Evolutionary conservation across 208 protist genomes (phyloP).

Genomic region (Wallacemonas rigidus): DNA sequence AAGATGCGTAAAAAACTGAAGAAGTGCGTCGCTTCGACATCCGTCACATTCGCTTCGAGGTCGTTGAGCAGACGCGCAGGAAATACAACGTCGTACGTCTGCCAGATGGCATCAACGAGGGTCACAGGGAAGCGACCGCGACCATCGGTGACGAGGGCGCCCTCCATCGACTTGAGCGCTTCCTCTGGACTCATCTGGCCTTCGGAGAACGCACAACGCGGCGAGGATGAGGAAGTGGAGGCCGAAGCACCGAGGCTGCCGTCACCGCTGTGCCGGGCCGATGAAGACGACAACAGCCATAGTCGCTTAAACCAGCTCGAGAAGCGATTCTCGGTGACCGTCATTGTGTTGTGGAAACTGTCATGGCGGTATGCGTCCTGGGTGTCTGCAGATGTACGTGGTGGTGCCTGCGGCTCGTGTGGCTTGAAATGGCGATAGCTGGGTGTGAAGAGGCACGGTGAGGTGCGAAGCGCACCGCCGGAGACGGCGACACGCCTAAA

Average conservation of each 20-base stretch:
- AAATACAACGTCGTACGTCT: slow-evolving; percentile 68
- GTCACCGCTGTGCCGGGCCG: too few species aligned
- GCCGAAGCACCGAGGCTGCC: background rate
- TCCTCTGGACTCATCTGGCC: slow-evolving; percentile 22
- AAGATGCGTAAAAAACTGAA: slow-evolving; percentile 61
- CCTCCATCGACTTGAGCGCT: slow-evolving; percentile 32
- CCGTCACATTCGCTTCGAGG: slow-evolving; percentile 30
- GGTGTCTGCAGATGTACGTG: background rate
- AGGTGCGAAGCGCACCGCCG: background rate
- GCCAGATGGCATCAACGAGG: slow-evolving; percentile 72
- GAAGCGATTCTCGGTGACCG: slow-evolving; percentile 56
- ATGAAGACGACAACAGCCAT: slow-evolving; percentile 40
- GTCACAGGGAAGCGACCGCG: slow-evolving; percentile 44
- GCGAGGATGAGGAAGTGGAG: slow-evolving; percentile 7
- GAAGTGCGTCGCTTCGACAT: slow-evolving; percentile 33
- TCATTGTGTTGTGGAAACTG: background rate
- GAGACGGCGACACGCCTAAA: background rate
- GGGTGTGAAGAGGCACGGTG: background rate
- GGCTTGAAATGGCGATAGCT: background rate
- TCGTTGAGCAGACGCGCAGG: slow-evolving; percentile 35
- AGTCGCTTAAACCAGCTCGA: slow-evolving; percentile 69
- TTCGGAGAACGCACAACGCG: background rate
- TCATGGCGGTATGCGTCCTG: background rate
- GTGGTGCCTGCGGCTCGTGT: background rate
- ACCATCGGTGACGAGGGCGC: slow-evolving; percentile 39